Evolutionary conservation across 139 green algal species (phyloP), one percentile per base, ranked within the genome.

Genomic region (Chlorella sp.): DNA sequence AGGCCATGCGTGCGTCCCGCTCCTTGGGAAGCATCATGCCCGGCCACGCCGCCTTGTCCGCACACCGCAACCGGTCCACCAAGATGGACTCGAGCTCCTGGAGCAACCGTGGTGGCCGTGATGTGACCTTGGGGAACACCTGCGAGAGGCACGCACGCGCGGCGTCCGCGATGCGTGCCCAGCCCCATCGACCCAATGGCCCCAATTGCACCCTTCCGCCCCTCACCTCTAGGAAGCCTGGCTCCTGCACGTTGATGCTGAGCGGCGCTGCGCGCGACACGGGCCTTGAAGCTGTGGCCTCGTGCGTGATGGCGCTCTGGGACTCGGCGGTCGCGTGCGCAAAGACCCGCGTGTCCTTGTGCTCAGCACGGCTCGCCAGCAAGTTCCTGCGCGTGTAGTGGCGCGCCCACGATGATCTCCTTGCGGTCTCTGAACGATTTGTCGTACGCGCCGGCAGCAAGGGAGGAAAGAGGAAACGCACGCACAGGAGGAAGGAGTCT

Each of bases 31-130:
- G 31, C 73, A 83, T 49, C 27, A 36, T 29, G 29, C 26, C 31
- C 34, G 70, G 24, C 36, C 51, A 70, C 30, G 78, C 36, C 31
- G 76, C 14, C 66, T 79, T 81, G 76, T 78, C 69, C 26, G 81
- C 75, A 30, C 55, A 55, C 4, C 70, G 33, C 73, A 80, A 5
- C 5, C 70, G 63, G 78, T 83, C 78, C 24, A 87, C 65, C 42
- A 87, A 67, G 27, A 81, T 65, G 17, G 78, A 67, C 31, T 87
- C 82, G 26, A 87, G 67, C 49, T 83, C 78, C 76, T 87, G 82
- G 2, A 87, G 60, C 62, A 84, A 65, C 32, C 76, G 70, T 22
- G 82, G 78, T 1, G 78, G 78, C 49, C 78, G 75, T 27, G 68
- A 79, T 49, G 73, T 61, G 2, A 83, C 78, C 1, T 69, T 62